A percentile compares a stretch with the other conserved stretches of the same genome.
These are phyloP conservation scores for Sporisorium iseilematis-ciliati DNA, from an alignment of 1,284 basidiomycete species.

Conservation along the genomic window DNA sequence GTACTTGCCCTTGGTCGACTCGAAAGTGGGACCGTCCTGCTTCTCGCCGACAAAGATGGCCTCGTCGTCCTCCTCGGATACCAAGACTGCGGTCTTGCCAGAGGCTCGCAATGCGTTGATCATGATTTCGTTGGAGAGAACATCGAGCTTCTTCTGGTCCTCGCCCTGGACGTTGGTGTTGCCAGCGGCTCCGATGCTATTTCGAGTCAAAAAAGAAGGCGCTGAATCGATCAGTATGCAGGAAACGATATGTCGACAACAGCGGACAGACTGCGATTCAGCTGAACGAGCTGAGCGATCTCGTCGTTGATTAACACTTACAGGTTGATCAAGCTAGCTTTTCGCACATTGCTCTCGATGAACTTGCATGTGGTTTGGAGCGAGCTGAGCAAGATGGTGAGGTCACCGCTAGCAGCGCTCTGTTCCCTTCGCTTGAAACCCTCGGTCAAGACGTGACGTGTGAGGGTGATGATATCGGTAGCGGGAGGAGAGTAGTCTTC, in stretches of 20 bases:
- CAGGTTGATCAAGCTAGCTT: conserved; percentile 97
- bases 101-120: conserved; percentile 89
- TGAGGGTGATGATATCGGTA: conserved; percentile 68
- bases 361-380: conserved; percentile 88
- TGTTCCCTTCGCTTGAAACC: conserved; percentile 52
- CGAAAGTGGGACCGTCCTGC: conserved; percentile 68
- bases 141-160: conserved; percentile 99
- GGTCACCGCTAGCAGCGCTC: conserved; percentile 77
- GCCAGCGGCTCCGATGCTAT: conserved; percentile 91
- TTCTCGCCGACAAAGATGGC: conserved; percentile 83
- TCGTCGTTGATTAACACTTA: conserved; percentile 72
- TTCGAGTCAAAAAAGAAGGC: background rate
- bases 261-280: background rate
- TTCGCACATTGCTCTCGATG: conserved; percentile 97
- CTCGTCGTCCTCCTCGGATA: conserved; percentile 95
- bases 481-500: conserved; percentile 58
- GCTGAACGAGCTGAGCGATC: background rate
- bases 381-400: conserved; percentile 92
- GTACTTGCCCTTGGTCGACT: conserved; percentile 72
- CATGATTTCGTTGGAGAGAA: conserved; percentile 99
- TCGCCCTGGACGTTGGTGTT: conserved; percentile 97
- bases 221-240: background rate
- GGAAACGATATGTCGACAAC: background rate
- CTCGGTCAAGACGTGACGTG: conserved; percentile 67
- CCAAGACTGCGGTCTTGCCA: conserved; percentile 94